Evolutionary conservation across 805 yeast genomes (phyloP).

Genomic region (Saccharomyces mikatae): DNA sequence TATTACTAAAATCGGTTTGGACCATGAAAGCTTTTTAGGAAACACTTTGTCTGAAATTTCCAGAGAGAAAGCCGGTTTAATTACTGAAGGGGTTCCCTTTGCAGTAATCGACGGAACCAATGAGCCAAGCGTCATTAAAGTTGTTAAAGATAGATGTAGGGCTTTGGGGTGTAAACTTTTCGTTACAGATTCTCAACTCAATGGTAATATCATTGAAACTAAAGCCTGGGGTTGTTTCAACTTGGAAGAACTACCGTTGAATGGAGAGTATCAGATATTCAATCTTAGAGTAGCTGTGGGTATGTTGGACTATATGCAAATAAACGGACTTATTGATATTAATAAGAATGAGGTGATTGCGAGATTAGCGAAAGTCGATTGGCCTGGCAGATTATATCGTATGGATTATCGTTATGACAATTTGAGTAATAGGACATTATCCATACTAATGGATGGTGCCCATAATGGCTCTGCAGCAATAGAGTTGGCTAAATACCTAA

Average conservation of each 20-base stretch:
- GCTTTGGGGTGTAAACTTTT: conserved; percentile 25
- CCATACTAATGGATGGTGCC: conserved; percentile 74
- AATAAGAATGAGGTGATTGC: conserved; percentile 31
- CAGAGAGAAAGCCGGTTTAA: conserved; percentile 76
- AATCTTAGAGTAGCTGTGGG: conserved; percentile 64
- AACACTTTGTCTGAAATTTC: conserved; percentile 59
- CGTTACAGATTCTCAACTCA: conserved; percentile 14
- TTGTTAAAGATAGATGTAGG: conserved; percentile 35
- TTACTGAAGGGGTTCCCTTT: conserved; percentile 40
- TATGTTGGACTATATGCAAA: conserved; percentile 36
- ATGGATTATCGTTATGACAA: conserved; percentile 27
- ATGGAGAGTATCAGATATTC: conserved; percentile 64
- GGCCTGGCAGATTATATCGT: conserved; percentile 86
- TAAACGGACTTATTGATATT: conserved; percentile 23
- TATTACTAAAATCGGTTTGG: conserved; percentile 78
- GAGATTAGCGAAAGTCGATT: conserved; percentile 50
- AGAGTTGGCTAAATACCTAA: conserved; percentile 55
- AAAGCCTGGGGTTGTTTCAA: conserved; percentile 26
- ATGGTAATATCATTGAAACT: conserved; percentile 14
- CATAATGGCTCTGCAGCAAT: conserved; percentile 82
- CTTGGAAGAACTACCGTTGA: conserved; percentile 43
- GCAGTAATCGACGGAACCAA: conserved; percentile 71
- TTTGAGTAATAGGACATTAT: conserved; percentile 10
- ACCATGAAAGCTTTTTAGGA: conserved; percentile 77
- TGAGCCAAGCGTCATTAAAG: conserved; percentile 40